Conservation (phyloP, 1,284 basidiomycete species). For the Lentinula novae-zelandiae region DNA sequence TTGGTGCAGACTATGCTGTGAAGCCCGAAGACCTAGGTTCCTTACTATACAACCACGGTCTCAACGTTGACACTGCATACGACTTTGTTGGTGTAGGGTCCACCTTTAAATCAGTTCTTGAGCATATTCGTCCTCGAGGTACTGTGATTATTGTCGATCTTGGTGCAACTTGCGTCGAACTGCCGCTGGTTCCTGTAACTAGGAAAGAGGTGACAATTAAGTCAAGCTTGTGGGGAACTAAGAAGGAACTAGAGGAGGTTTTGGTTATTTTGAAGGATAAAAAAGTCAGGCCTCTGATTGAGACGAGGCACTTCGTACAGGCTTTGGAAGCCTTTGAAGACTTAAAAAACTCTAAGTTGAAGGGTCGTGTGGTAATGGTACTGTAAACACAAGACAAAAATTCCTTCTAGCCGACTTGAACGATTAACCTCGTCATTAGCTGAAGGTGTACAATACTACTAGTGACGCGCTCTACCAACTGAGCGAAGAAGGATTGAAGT, state of each 20-base stretch:
- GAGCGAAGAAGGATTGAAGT: constrained; percentile 44
- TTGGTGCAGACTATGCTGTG: not conserved
- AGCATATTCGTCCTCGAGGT: constrained; percentile 1
- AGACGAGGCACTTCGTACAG: not conserved
- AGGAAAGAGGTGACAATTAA: constrained; percentile 8
- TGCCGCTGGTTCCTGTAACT: not conserved
- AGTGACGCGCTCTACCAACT: constrained; percentile 63
- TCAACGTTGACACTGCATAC: constrained; percentile 6
- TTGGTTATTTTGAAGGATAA: not conserved
- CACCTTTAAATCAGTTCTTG: not conserved
- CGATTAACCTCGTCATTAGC: constrained; percentile 40
- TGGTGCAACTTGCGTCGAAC: not conserved
- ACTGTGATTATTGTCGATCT: constrained; percentile 5
- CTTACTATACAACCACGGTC: not conserved
- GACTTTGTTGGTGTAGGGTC: constrained; percentile 4
- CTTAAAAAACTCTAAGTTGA: not conserved
- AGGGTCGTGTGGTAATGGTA: not conserved
- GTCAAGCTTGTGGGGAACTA: constrained; percentile 9
- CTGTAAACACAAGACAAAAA: constrained; percentile 13
- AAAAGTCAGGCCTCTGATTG: not conserved
- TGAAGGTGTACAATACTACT: constrained; percentile 28
- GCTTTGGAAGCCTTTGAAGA: not conserved
- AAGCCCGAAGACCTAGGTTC: not conserved
- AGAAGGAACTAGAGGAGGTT: not conserved
- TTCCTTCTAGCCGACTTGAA: constrained; percentile 41